Conservation (phyloP, 805 yeast species). For the Kluyveromyces aestuarii region DNA sequence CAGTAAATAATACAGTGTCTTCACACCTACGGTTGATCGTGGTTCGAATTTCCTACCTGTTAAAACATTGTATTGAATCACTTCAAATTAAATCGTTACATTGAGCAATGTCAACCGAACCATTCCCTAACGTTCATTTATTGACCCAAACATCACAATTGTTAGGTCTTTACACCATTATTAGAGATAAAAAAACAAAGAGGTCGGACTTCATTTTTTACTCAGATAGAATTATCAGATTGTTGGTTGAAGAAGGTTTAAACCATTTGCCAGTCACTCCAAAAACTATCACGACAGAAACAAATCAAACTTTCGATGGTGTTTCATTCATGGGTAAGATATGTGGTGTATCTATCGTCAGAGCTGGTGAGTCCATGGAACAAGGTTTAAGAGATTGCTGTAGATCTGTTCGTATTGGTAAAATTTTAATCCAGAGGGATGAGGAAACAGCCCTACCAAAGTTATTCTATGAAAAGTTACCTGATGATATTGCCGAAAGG, state of each 20-base stretch:
- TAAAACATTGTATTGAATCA: neutral
- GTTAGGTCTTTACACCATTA: constrained; percentile 77
- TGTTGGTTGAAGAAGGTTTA: constrained; percentile 90
- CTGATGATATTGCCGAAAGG: constrained; percentile 81
- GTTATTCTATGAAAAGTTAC: constrained; percentile 86
- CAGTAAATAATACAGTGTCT: neutral
- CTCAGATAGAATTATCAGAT: constrained; percentile 87
- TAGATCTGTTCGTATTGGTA: constrained; percentile 91
- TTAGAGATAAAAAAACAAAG: constrained; percentile 70
- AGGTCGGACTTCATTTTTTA: constrained; percentile 93
- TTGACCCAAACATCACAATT: constrained; percentile 88
- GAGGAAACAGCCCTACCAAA: constrained; percentile 95
- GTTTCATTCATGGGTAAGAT: constrained; percentile 81
- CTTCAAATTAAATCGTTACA: too few relatives aligned
- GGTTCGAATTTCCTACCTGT: too few relatives aligned
- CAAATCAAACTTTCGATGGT: constrained; percentile 65
- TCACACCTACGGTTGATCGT: neutral
- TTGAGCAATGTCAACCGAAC: constrained; percentile 22
- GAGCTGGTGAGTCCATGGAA: constrained; percentile 99
- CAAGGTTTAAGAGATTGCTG: constrained; percentile 97
- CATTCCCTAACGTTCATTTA: constrained; percentile 45
- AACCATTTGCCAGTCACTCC: constrained; percentile 87
- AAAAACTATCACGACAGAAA: constrained; percentile 61
- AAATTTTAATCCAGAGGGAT: constrained; percentile 93
- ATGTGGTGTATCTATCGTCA: constrained; percentile 94